Conservation (phyloP, 192 early-diverging fungal genomes). For the Cetraspora pellucida region DNA sequence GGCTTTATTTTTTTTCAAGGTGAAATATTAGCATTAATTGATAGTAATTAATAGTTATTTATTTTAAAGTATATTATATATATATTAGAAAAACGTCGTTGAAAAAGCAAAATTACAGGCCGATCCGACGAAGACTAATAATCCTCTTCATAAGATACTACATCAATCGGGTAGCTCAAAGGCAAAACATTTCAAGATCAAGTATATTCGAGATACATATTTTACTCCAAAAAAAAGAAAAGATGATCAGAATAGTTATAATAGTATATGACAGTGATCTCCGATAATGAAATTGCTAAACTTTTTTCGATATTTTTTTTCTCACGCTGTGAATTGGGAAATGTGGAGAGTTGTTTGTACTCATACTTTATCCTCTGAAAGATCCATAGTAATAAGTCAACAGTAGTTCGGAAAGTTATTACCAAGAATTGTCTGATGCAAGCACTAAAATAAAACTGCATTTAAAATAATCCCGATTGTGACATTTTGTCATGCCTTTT, state of each 20-base stretch:
- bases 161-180: background rate
- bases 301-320: too few species aligned
- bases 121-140: background rate
- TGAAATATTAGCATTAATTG: background rate
- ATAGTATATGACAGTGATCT: too few species aligned
- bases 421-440: background rate
- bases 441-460: slow-evolving; percentile 11
- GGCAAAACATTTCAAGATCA: slow-evolving; percentile 15
- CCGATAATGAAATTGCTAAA: too few species aligned
- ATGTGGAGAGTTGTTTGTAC: too few species aligned
- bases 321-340: too few species aligned
- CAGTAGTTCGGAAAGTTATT: too few species aligned
- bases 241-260: too few species aligned
- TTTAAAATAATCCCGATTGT: slow-evolving; percentile 13
- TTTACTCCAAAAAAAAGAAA: slow-evolving; percentile 13
- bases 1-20: slow-evolving; percentile 20
- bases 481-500: background rate
- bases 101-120: slow-evolving; percentile 6
- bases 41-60: background rate
- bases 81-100: slow-evolving; percentile 7
- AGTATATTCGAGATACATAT: slow-evolving; percentile 13
- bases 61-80: background rate
- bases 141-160: slow-evolving; percentile 19
- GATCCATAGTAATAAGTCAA: too few species aligned
- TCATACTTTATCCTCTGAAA: too few species aligned